Base-by-base conservation (phyloP, 345 rosid genomes). In the Adansonia digitata region DNA sequence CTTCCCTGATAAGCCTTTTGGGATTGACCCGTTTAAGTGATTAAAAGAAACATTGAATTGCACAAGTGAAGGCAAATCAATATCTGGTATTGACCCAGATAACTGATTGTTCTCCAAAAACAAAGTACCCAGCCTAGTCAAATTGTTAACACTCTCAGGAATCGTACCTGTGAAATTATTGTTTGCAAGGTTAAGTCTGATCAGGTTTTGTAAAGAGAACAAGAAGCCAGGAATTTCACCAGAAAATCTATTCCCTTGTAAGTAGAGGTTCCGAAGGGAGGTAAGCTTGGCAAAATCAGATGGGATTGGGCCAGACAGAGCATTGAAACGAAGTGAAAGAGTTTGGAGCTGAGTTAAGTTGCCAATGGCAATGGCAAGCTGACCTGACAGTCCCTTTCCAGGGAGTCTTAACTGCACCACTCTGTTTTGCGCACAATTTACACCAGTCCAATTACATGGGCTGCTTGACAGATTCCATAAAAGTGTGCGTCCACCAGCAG, bases 401-500 rank as follows among this genome's bases (percentile, higher is more conserved):
- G 98, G 98, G 15, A 94, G 77, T 5, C 90, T 88, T 3, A 94
- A 88, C 26, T 51, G 81, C 0, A 82, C 76, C 22, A 92, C 97
- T 9, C 94, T 88, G 75, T 75, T 72, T 18, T 72, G 62, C 10
- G 56, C 69, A 67, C 98, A 94, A 6, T 10, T 29, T 35, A 94
- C 95, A 27, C 98, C 98, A 1, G 81, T 81, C 97, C 97, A 94
- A 0, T 84, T 76, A 67, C 98, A 94, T 0, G 97, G 91, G 45
- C 81, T 74, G 14, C 82, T 81, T 0, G 90, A 61, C 4, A 73
- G 64, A 65, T 92, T 90, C 98, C 98, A 94, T 35, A 88, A 88
- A 37, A 83, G 85, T 1, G 89, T 83, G 9, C 97, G 89, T 10
- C 98, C 98, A 18, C 81, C 85, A 26, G 90, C 89, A 11, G 94